Conservation (phyloP, 352 stramenopile genomes). For the Globisporangium perplexum region DNA sequence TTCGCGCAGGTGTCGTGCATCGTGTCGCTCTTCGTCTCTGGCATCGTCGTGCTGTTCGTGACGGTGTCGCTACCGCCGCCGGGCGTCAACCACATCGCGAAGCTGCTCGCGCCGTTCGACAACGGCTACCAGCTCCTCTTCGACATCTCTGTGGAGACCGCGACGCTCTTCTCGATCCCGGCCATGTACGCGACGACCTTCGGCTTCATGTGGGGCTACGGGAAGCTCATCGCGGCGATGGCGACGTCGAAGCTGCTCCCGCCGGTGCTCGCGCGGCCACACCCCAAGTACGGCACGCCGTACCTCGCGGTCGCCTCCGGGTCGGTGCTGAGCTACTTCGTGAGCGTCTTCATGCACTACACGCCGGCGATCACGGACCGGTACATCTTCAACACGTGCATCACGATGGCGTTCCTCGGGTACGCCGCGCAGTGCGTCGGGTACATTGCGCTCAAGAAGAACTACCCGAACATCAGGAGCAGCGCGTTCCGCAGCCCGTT, state of each 20-base stretch:
- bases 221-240: constrained; percentile 29
- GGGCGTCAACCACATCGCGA: constrained; percentile 17
- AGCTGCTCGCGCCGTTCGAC: constrained; percentile 23
- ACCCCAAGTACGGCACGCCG: constrained; percentile 16
- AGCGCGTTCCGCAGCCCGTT: constrained; percentile 28
- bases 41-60: constrained; percentile 19
- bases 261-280: constrained; percentile 4
- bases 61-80: constrained; percentile 17
- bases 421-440: constrained; percentile 27
- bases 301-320: constrained; percentile 15
- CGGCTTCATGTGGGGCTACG: constrained; percentile 31
- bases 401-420: constrained; percentile 20
- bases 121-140: constrained; percentile 26
- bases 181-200: constrained; percentile 28
- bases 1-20: constrained; percentile 20
- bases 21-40: constrained; percentile 16
- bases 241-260: constrained; percentile 27
- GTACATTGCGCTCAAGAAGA: constrained; percentile 24
- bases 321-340: constrained; percentile 16
- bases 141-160: constrained; percentile 14
- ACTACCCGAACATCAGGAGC: constrained; percentile 23
- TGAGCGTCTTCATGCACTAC: constrained; percentile 22
- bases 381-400: constrained; percentile 31
- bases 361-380: constrained; percentile 9
- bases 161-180: constrained; percentile 29